Base-by-base conservation (phyloP, 768 basidiomycete species). In the Gelatoporia subvermispora region DNA sequence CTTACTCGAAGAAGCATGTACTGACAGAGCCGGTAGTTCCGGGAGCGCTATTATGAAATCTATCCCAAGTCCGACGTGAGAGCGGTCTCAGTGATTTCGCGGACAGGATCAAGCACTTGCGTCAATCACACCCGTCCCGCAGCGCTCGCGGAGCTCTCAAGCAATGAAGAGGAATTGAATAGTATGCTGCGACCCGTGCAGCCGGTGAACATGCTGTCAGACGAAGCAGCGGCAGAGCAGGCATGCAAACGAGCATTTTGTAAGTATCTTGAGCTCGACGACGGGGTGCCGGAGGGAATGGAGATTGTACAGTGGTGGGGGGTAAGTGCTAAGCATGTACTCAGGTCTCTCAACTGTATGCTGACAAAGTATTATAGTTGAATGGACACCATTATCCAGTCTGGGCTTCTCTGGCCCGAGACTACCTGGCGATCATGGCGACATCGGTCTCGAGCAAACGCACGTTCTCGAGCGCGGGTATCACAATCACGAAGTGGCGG, bases 251-350 rank as follows among this genome's bases (percentile, higher is more conserved):
- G 11, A 5, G 44, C 41, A 5, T 54, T 47, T 25, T 18, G 39
- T 18, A 16, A 24, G 1, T 54, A 50, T 17, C 46, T 54, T 3
- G 23, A 51, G 16, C 34, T 47, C 2, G 18, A 10, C 2, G 56
- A 55, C 10, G 34, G 3, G 2, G n/a, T n/a, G n/a, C 35, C 50
- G 18, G 53, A 25, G 2, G 48, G 39, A 48, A 13, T 22, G 35
- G 16, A 47, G 1, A 45, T 51, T 7, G 47, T 60, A 15, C 22
- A 47, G 41, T 62, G 60, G 60, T 62, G 61, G 61, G 60, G 58
- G 4, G 61, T 62, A 50, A 35, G 57, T 59, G n/a, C n/a, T n/a
- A n/a, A n/a, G n/a, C n/a, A n/a, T n/a, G n/a, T n/a, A n/a, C n/a
- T n/a, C n/a, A n/a, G n/a, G n/a, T n/a, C n/a, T n/a, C n/a, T n/a